These are phyloP conservation scores for Eruca vesicaria DNA, from an alignment of 441 rosid genomes.

Conservation along the genomic window DNA sequence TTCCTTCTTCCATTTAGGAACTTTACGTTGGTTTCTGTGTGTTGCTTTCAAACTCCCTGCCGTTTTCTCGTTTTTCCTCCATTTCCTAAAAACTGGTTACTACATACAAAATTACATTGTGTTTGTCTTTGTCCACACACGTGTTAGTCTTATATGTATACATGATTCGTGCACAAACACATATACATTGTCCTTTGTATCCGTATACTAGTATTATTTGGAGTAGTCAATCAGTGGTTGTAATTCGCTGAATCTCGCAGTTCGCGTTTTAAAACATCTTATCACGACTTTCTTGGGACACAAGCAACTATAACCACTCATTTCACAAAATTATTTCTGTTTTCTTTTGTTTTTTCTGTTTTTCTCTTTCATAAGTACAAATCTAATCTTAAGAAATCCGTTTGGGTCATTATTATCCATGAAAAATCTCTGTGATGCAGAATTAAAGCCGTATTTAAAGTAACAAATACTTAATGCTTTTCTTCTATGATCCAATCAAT, in stretches of 20 bases:
- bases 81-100: not conserved
- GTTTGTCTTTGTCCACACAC: conserved; percentile 12
- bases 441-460: not conserved
- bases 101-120: not conserved
- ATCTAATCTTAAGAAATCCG: conserved; percentile 17
- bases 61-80: conserved; percentile 5
- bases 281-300: conserved; percentile 25
- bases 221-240: conserved; percentile 23
- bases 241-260: conserved; percentile 16
- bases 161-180: not conserved
- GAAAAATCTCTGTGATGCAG: conserved; percentile 5
- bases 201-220: not conserved
- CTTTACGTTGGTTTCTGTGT: conserved; percentile 19
- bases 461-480: not conserved
- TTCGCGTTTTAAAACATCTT: conserved; percentile 16
- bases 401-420: conserved; percentile 21
- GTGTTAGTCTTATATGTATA: not conserved
- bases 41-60: conserved; percentile 16
- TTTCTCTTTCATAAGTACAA: not conserved
- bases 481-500: conserved; percentile 23
- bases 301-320: conserved; percentile 18
- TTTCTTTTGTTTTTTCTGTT: not conserved
- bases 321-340: conserved; percentile 15
- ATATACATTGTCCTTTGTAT: not conserved
- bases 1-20: not conserved